A percentile compares a stretch with the other conserved stretches of the same genome.
These are phyloP conservation scores for Favolaschia claudopus DNA, from an alignment of 768 basidiomycete species.

Conservation along the genomic window DNA sequence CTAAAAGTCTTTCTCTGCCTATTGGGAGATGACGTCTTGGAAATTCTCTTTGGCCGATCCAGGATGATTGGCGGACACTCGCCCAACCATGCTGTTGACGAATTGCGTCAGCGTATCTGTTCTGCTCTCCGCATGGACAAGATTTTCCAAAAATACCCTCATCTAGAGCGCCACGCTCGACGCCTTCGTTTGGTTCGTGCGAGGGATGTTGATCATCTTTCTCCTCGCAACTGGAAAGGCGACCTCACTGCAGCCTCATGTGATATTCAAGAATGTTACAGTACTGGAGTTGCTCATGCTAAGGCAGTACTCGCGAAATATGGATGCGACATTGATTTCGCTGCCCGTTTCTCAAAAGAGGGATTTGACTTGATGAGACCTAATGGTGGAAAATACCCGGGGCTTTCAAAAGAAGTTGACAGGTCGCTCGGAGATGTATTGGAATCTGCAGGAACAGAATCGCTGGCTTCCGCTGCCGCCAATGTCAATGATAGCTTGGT, in stretches of 20 bases:
- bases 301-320: too few relatives aligned
- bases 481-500: not conserved
- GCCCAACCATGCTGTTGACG: not conserved
- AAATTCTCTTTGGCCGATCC: constrained; percentile 19
- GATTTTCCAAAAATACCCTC: not conserved
- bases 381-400: not conserved
- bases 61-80: constrained; percentile 19
- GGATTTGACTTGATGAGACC: constrained; percentile 3
- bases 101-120: not conserved
- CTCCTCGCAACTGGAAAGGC: not conserved
- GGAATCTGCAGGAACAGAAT: not conserved
- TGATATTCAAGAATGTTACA: not conserved
- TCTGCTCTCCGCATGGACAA: not conserved
- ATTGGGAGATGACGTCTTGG: constrained; percentile 23
- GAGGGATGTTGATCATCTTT: constrained; percentile 1
- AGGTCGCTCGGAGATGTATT: not conserved
- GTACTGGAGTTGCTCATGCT: not conserved
- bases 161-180: not conserved
- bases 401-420: constrained; percentile 1
- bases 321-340: too few relatives aligned
- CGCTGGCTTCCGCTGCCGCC: not conserved
- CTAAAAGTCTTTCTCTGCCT: constrained; percentile 5
- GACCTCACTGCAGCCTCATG: not conserved
- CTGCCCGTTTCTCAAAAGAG: not conserved
- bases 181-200: constrained; percentile 6